phyloP scores from a whole-genome alignment of 768 basidiomycete genomes.

The Pilatotrama ljubarskyi region DNA sequence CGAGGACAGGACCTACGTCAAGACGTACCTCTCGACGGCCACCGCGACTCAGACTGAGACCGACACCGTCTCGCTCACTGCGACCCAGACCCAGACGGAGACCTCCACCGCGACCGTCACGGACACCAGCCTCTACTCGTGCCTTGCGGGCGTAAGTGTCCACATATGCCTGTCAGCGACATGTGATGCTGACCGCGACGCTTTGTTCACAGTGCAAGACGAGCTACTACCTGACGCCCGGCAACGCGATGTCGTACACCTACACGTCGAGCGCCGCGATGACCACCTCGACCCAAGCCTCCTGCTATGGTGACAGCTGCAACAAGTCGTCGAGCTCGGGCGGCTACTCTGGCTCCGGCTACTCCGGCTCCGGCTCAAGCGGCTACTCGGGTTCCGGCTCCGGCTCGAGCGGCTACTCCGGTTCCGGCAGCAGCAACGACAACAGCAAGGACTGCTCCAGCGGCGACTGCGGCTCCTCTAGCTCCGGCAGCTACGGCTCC shows the following conservation, averaged over 20 bases:
- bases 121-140: constrained; percentile 36
- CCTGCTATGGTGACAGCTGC: constrained; percentile 10
- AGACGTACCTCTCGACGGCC: constrained; percentile 52
- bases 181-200: neutral
- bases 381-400: neutral
- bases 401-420: constrained; percentile 1
- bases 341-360: neutral
- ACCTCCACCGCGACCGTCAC: constrained; percentile 41
- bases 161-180: neutral
- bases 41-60: constrained; percentile 47
- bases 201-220: constrained; percentile 54
- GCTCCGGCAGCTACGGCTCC: constrained; percentile 7
- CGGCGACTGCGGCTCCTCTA: constrained; percentile 2
- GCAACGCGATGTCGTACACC: constrained; percentile 54
- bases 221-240: constrained; percentile 48
- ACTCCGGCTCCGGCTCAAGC: constrained; percentile 1
- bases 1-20: constrained; percentile 46
- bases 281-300: constrained; percentile 14
- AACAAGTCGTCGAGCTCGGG: constrained; percentile 11
- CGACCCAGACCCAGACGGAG: constrained; percentile 54
- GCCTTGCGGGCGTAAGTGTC: constrained; percentile 16
- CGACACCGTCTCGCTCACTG: constrained; percentile 33
- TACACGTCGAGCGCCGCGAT: constrained; percentile 28
- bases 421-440: neutral
- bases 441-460: neutral